Evolutionary conservation across 139 green algal genomes (phyloP).

Genomic region (Coelastrella sp.): DNA sequence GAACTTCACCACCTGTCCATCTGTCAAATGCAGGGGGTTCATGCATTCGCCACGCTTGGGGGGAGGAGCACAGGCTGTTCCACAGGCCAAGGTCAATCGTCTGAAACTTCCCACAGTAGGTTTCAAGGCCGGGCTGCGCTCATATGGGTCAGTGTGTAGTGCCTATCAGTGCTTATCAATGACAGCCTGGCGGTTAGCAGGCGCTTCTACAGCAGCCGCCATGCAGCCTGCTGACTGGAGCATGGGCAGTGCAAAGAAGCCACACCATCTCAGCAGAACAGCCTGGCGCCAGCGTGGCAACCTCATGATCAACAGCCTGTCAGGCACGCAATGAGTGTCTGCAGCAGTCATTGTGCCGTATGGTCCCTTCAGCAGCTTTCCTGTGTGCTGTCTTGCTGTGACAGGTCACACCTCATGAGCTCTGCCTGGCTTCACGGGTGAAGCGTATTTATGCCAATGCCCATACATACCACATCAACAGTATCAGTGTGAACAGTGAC

Average conservation of each 20-base stretch:
- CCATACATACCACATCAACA: conserved; percentile 99
- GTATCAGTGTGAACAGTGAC: conserved; percentile 89
- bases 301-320: too few relatives aligned
- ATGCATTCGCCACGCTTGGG: conserved; percentile 2
- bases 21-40: conserved; percentile 15
- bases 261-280: too few relatives aligned
- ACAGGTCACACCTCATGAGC: conserved; percentile 49
- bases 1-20: not conserved
- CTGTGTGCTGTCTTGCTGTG: not conserved
- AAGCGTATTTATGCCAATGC: conserved; percentile 91
- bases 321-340: too few relatives aligned
- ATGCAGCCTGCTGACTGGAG: not conserved
- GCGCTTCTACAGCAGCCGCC: too few relatives aligned
- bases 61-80: not conserved
- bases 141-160: not conserved
- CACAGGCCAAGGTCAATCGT: not conserved
- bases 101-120: conserved; percentile 23
- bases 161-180: too few relatives aligned
- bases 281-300: too few relatives aligned
- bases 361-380: not conserved
- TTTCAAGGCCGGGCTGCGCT: not conserved
- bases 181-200: too few relatives aligned
- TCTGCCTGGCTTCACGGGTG: conserved; percentile 67
- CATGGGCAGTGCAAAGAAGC: not conserved
- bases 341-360: too few relatives aligned